Percentiles rank a stretch among this genome's conserved stretches.
Evolutionary conservation across 306 rosid genomes (phyloP).

Genomic region (Medicago arabica): DNA sequence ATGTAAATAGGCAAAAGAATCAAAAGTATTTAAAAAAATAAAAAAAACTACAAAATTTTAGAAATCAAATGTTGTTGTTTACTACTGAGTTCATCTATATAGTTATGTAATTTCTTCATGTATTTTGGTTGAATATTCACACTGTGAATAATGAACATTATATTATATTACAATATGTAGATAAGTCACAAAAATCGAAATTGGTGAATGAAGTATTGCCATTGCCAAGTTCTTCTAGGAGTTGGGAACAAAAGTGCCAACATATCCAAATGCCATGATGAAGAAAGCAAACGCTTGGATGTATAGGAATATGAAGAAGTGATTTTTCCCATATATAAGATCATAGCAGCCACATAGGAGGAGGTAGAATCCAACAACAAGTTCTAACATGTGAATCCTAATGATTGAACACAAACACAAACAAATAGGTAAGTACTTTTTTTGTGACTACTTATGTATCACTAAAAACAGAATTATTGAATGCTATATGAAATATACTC

Average conservation of each 20-base stretch:
- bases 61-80: constrained; percentile 24
- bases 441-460: not conserved
- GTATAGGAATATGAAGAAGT: constrained; percentile 70
- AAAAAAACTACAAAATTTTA: constrained; percentile 36
- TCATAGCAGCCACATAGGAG: constrained; percentile 73
- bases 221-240: constrained; percentile 46
- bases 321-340: constrained; percentile 64
- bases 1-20: constrained; percentile 15
- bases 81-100: not conserved
- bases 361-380: constrained; percentile 73
- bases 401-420: constrained; percentile 37
- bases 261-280: constrained; percentile 76
- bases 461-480: not conserved
- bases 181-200: constrained; percentile 3
- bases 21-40: not conserved
- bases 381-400: constrained; percentile 76
- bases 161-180: constrained; percentile 34
- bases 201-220: constrained; percentile 19
- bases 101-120: not conserved
- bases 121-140: not conserved
- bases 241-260: constrained; percentile 79
- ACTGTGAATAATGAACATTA: not conserved
- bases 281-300: constrained; percentile 76
- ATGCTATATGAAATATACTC: not conserved
- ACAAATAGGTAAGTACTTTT: not conserved